Conservation (phyloP, 2,329 filamentous ascomycete species). For the Xylaria sp. region DNA sequence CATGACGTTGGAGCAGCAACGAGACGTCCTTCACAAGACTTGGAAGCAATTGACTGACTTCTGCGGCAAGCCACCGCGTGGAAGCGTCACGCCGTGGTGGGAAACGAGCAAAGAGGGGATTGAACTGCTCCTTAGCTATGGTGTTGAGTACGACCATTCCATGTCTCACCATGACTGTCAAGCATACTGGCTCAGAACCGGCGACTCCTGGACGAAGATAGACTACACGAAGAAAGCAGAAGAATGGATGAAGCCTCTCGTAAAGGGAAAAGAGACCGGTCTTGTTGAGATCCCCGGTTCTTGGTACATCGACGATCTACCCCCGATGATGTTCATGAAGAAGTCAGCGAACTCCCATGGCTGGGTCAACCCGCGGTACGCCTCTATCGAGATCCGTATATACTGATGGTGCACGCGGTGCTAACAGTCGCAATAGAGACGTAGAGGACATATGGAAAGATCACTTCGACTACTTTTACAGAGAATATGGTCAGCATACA, state of each 20-base stretch:
- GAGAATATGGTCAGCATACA: conserved; percentile 65
- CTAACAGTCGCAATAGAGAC: conserved; percentile 50
- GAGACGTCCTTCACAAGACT: conserved; percentile 79
- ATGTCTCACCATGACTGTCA: conserved; percentile 74
- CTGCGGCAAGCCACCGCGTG: conserved; percentile 76
- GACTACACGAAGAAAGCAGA: conserved; percentile 71
- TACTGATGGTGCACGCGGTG: not conserved
- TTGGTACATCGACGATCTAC: conserved; percentile 71
- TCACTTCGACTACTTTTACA: conserved; percentile 79
- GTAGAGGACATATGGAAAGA: conserved; percentile 74
- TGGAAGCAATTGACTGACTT: conserved; percentile 77
- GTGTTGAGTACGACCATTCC: conserved; percentile 76
- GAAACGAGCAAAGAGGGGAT: conserved; percentile 75
- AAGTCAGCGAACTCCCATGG: conserved; percentile 73
- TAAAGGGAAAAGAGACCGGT: conserved; percentile 68
- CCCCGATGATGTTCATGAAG: conserved; percentile 80
- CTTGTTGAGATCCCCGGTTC: conserved; percentile 71
- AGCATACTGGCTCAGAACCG: conserved; percentile 71
- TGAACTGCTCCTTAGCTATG: conserved; percentile 72
- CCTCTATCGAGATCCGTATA: no score
- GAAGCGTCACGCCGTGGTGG: conserved; percentile 79
- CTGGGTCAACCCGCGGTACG: conserved; percentile 60
- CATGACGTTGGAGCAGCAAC: conserved; percentile 80
- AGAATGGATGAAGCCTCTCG: conserved; percentile 74
- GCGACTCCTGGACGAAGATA: conserved; percentile 74